Evolutionary conservation across 2,329 filamentous ascomycete genomes (phyloP), one percentile per base, ranked within the genome.

Genomic region (Ascochyta viciae-villosae): DNA sequence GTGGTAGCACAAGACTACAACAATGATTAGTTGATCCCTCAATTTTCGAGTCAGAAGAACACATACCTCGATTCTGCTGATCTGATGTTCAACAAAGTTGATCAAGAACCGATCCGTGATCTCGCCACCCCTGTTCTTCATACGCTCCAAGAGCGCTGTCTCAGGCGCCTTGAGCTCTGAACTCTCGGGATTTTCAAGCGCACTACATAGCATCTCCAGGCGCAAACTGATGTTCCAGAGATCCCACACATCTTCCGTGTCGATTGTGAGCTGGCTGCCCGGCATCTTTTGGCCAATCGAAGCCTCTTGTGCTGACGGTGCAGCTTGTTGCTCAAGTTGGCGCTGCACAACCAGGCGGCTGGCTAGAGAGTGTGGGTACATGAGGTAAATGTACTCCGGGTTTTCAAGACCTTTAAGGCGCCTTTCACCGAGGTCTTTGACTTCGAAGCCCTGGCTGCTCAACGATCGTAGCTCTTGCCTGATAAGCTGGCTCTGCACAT

Each of bases 341-440:
- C 85, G 82, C 56, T 93, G 90, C 34, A 88, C 84, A 13, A 89
- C 85, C 57, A 92, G 88, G 58, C 95, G 89, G 35, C 91, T 92
- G 12, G 90, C 87, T 29, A 99, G 85, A 0, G 89, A 86, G 74
- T 96, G 92, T 2, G 95, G 94, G 74, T 97, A 99, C 74, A 99
- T 90, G 55, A 96, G 88, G 77, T 96, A 98, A 65, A 99, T 89
- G 58, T 92, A 89, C 75, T 99, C 95, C 0, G 95, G 94, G 72
- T 99, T 99, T 77, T 99, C 95, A 12, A 99, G 87, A 27, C 95
- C 95, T 78, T 99, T 99, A 53, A 99, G 83, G 72, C 96, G 97
- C 64, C 89, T 89, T 76, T 98, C 93, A 44, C 95, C 95, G 74
- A 96, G 89, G 68, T 97, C 93, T 76, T 97, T 97, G 71, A 98